Percentiles rank a stretch among this genome's conserved stretches.
Conservation (phyloP, 116 monocot species). For the Papilionanthe hybrid region DNA sequence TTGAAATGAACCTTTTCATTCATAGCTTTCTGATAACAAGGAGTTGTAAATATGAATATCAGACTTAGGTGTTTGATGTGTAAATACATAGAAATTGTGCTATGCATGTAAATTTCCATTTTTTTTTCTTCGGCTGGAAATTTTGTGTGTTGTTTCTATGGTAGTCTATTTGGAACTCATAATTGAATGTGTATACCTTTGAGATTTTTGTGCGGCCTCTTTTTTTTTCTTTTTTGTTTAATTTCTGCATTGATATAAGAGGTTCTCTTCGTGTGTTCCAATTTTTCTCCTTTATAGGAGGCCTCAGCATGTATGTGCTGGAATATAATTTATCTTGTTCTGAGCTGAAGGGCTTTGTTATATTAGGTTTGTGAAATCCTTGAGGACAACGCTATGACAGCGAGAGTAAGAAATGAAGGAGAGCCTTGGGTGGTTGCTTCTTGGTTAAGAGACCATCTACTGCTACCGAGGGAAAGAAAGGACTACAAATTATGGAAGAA, state of each 20-base stretch:
- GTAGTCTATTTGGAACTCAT: neutral
- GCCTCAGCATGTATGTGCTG: neutral
- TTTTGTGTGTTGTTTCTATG: neutral
- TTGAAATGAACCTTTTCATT: too few species aligned
- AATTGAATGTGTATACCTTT: neutral
- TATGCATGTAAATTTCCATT: too few species aligned
- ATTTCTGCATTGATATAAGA: neutral
- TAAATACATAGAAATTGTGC: too few species aligned
- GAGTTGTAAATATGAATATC: too few species aligned
- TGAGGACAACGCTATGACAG: conserved; percentile 53
- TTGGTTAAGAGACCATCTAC: conserved; percentile 87
- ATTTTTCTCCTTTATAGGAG: neutral
- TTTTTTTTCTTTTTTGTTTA: neutral
- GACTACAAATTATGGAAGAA: conserved; percentile 73
- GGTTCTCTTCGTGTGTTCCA: neutral
- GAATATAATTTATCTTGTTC: neutral
- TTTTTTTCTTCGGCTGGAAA: neutral
- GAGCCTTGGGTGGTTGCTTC: conserved; percentile 79
- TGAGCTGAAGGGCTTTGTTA: conserved; percentile 2
- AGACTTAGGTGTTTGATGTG: too few species aligned
- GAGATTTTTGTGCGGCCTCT: neutral
- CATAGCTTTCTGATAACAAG: too few species aligned
- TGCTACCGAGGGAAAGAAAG: conserved; percentile 71
- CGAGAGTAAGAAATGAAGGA: conserved; percentile 21
- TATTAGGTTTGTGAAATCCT: conserved; percentile 72